A percentile compares a stretch with the other conserved stretches of the same genome.
These are phyloP conservation scores for Ogataea nonfermentans DNA, from an alignment of 805 yeast genomes.

Conservation along the genomic window DNA sequence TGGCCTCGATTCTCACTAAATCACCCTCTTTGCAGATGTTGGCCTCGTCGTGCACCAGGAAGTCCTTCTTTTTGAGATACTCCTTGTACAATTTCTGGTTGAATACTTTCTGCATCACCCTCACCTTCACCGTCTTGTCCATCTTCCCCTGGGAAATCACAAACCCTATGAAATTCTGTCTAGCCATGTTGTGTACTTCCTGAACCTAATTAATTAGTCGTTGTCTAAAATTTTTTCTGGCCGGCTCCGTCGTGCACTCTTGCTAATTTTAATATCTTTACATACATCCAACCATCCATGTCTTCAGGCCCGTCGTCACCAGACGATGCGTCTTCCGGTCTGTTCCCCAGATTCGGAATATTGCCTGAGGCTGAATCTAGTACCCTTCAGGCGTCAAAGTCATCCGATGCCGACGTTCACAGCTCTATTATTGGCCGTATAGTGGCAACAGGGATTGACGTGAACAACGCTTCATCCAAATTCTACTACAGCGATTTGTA, in stretches of 20 bases:
- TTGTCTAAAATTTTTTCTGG: background rate
- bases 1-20: slow-evolving; percentile 86
- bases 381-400: background rate
- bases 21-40: slow-evolving; percentile 93
- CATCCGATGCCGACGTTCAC: slow-evolving; percentile 4
- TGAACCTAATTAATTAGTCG: slow-evolving; percentile 1
- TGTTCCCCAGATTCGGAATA: slow-evolving; percentile 1
- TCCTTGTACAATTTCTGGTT: slow-evolving; percentile 73
- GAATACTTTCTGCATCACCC: slow-evolving; percentile 75
- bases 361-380: background rate
- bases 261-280: background rate
- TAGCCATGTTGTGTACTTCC: slow-evolving; percentile 54
- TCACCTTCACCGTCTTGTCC: slow-evolving; percentile 92
- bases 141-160: slow-evolving; percentile 95
- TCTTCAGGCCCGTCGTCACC: slow-evolving; percentile 1
- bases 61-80: slow-evolving; percentile 74
- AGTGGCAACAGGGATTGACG: background rate
- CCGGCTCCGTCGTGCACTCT: slow-evolving; percentile 6
- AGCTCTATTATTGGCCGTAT: slow-evolving; percentile 6
- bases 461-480: slow-evolving; percentile 6
- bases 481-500: slow-evolving; percentile 27
- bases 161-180: slow-evolving; percentile 87
- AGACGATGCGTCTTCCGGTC: slow-evolving; percentile 4
- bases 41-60: slow-evolving; percentile 90
- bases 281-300: background rate